Percentiles rank a stretch among this genome's conserved stretches.
These are phyloP conservation scores for Fusarium heterosporum DNA, from an alignment of 2,329 filamentous ascomycete species.

Conservation along the genomic window DNA sequence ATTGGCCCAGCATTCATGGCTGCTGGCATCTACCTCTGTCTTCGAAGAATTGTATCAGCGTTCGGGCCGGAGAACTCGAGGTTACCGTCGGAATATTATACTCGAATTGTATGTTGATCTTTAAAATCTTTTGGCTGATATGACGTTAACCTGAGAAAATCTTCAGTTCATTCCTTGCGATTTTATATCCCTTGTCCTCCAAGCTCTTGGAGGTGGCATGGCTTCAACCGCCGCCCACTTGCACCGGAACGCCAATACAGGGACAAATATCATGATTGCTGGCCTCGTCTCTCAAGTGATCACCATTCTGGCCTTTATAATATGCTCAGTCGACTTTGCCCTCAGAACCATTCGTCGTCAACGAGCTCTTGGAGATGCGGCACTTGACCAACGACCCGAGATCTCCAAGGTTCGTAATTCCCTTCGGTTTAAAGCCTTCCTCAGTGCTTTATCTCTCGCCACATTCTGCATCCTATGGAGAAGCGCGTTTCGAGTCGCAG, in stretches of 20 bases:
- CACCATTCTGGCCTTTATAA: conserved; percentile 66
- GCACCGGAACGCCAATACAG: conserved; percentile 51
- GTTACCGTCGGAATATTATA: conserved; percentile 60
- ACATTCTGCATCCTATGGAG: conserved; percentile 74
- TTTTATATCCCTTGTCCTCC: conserved; percentile 69
- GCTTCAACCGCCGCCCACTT: conserved; percentile 58
- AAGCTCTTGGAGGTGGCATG: conserved; percentile 69
- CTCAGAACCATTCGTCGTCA: conserved; percentile 54
- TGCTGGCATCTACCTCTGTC: conserved; percentile 72
- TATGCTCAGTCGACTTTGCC: conserved; percentile 63
- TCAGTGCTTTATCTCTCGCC: conserved; percentile 65
- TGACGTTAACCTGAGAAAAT: background rate
- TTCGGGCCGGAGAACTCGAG: conserved; percentile 63
- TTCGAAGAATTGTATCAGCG: conserved; percentile 62
- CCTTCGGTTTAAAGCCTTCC: conserved; percentile 64
- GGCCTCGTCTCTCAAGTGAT: conserved; percentile 71
- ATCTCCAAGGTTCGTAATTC: conserved; percentile 55
- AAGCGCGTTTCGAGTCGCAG: conserved; percentile 73
- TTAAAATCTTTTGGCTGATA: too few species aligned
- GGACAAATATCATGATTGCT: conserved; percentile 74
- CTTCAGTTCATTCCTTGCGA: conserved; percentile 73
- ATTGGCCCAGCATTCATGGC: conserved; percentile 74
- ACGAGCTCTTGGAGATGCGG: conserved; percentile 49
- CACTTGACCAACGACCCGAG: conserved; percentile 55
- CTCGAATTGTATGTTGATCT: conserved; percentile 57